These are phyloP conservation scores for Globisporangium canariense DNA, from an alignment of 352 stramenopile genomes.

Conservation along the genomic window DNA sequence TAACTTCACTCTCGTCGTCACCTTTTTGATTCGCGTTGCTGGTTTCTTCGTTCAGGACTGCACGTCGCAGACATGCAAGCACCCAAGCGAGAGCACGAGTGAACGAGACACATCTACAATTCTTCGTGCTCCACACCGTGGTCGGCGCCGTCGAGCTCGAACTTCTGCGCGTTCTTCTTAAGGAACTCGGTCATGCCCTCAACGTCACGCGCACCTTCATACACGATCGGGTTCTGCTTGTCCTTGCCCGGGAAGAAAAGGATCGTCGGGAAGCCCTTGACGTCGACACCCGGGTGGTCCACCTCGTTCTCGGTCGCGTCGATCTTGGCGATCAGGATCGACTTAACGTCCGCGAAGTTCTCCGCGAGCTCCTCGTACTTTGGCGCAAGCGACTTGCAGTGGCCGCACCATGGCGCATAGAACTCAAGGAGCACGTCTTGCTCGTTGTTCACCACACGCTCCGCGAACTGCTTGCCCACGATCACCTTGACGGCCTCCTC, in stretches of 20 bases:
- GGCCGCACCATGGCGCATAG: slow-evolving; percentile 78
- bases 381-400: slow-evolving; percentile 85
- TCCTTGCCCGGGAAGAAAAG: slow-evolving; percentile 93
- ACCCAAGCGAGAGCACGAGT: not conserved
- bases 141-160: slow-evolving; percentile 57
- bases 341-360: slow-evolving; percentile 86
- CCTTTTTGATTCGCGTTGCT: not conserved
- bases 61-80: not conserved
- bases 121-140: slow-evolving; percentile 68
- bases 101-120: slow-evolving; percentile 31
- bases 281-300: slow-evolving; percentile 84
- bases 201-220: slow-evolving; percentile 82
- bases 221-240: slow-evolving; percentile 84
- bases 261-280: slow-evolving; percentile 94
- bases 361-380: slow-evolving; percentile 90
- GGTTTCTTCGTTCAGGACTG: not conserved
- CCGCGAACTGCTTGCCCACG: slow-evolving; percentile 90
- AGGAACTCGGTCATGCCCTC: slow-evolving; percentile 84
- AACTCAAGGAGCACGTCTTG: slow-evolving; percentile 87
- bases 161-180: slow-evolving; percentile 86
- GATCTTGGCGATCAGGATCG: slow-evolving; percentile 94
- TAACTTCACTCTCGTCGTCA: slow-evolving; percentile 7
- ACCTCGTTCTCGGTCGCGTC: slow-evolving; percentile 95
- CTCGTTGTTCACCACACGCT: slow-evolving; percentile 84
- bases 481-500: slow-evolving; percentile 91